Base-by-base conservation (phyloP, 345 rosid genomes). In the Eucalyptus regnans region DNA sequence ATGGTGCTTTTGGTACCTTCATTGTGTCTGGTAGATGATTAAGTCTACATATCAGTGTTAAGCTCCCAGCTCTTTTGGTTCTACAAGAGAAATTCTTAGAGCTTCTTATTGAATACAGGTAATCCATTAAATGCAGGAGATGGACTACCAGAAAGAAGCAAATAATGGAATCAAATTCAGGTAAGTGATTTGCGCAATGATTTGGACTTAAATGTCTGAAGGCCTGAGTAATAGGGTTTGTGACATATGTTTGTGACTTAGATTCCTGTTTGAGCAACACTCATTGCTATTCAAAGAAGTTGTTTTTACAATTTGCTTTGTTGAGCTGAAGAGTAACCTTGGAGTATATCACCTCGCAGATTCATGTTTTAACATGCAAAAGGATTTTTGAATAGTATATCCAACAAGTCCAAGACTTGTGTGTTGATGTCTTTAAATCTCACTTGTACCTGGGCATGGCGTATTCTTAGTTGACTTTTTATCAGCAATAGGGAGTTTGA, bases 101-200 rank as follows among this genome's bases (percentile, higher is more conserved):
- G 93, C 94, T 97, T 96, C 92, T 92, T 94, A 97, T 96, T 96
- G 99, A 97, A 95, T 95, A 96, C 99, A 96, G 98, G 99, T 94
- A 93, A 95, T 97, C 99, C 94, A 93, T 97, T 97, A 96, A 96
- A 96, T 97, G 99, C 99, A 97, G 99, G 99, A 97, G 99, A 94
- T 97, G 97, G 97, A 97, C 93, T 97, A 97, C 92, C 90, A 90
- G 90, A 96, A 93, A 89, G 99, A 97, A 94, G 99, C 99, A 14
- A 92, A 91, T 51, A 97, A 97, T 91, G 99, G 99, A 91, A 90
- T 93, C 89, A 96, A 92, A 93, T 96, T 97, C 92, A 95, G 98
- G 99, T 97, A 94, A 92, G 92, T 90, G 88, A 27, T 71, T 37
- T 71, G 46, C 46, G 4, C 46, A 71, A 37, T 37, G 46, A 71